These are phyloP conservation scores for Tetrastigma voinierianum DNA, from an alignment of 164 flowering plant species.

Conservation along the genomic window DNA sequence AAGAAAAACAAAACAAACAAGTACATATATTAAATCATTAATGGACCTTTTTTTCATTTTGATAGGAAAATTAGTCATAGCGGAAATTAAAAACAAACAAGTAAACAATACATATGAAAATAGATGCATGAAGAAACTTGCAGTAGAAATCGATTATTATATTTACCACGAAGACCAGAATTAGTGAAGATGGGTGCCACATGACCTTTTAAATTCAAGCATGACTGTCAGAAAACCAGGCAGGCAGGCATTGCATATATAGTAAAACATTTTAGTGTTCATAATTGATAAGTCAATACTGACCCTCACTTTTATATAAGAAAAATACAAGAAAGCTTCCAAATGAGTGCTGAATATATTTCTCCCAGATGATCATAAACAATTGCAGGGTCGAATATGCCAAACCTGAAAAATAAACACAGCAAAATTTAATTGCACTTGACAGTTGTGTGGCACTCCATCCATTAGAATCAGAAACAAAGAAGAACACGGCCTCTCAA, in stretches of 20 bases:
- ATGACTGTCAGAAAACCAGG: constrained; percentile 12
- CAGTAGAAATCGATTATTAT: constrained; percentile 88
- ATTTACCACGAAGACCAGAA: constrained; percentile 91
- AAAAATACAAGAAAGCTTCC: constrained; percentile 93
- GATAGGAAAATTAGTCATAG: too few relatives aligned
- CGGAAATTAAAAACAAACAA: background rate
- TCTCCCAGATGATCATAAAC: constrained; percentile 98
- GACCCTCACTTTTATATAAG: constrained; percentile 82
- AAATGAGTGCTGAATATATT: constrained; percentile 87
- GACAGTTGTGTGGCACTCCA: background rate
- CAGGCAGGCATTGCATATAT: background rate
- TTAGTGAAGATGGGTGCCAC: constrained; percentile 98
- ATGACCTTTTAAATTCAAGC: constrained; percentile 58
- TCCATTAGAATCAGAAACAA: background rate
- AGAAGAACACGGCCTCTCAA: background rate
- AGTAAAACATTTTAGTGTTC: background rate
- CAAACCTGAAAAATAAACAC: constrained; percentile 64
- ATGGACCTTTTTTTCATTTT: too few relatives aligned
- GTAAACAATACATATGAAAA: background rate
- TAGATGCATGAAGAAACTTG: constrained; percentile 29
- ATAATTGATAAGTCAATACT: background rate
- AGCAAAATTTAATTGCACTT: constrained; percentile 5
- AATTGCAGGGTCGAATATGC: constrained; percentile 79
- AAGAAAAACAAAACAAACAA: too few relatives aligned
- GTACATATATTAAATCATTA: too few relatives aligned